phyloP scores from a whole-genome alignment of 2,329 filamentous ascomycete species.

The Penicillium sp. region DNA sequence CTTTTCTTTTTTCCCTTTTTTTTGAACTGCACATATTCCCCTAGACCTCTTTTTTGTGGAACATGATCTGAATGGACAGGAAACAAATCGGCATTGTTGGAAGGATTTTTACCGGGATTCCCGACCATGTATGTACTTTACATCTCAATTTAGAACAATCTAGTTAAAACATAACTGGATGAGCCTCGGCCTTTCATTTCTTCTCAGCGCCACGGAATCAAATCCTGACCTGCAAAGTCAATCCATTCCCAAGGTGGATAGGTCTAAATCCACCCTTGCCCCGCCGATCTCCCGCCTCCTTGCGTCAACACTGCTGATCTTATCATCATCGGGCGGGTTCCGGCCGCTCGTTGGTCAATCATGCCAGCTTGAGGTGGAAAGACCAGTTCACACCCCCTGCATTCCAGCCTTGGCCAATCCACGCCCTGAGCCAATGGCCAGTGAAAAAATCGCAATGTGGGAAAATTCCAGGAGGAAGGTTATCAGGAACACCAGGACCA shows the following conservation, averaged over 20 bases:
- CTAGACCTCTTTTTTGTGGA: conserved; percentile 1
- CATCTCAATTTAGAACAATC: background rate
- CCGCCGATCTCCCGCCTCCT: conserved; percentile 23
- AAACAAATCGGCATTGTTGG: background rate
- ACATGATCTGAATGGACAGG: background rate
- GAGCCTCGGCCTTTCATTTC: background rate
- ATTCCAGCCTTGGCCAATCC: background rate
- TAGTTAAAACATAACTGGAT: background rate
- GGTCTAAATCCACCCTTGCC: background rate
- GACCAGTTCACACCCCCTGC: background rate
- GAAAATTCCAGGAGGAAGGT: no score
- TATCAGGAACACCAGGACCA: background rate
- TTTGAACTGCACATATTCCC: conserved; percentile 15
- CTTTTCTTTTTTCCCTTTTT: background rate
- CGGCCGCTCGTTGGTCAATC: background rate
- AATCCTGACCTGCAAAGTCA: background rate
- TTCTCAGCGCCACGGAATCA: conserved; percentile 2
- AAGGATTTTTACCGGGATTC: background rate
- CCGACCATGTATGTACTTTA: background rate
- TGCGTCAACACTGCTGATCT: conserved; percentile 19
- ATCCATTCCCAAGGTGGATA: conserved; percentile 1
- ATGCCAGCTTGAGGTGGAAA: background rate
- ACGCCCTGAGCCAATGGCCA: background rate
- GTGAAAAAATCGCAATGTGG: background rate
- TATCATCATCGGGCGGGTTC: background rate